These are phyloP conservation scores for Oryza glumipatula DNA, from an alignment of 176 grass and related monocot species.

Conservation along the genomic window DNA sequence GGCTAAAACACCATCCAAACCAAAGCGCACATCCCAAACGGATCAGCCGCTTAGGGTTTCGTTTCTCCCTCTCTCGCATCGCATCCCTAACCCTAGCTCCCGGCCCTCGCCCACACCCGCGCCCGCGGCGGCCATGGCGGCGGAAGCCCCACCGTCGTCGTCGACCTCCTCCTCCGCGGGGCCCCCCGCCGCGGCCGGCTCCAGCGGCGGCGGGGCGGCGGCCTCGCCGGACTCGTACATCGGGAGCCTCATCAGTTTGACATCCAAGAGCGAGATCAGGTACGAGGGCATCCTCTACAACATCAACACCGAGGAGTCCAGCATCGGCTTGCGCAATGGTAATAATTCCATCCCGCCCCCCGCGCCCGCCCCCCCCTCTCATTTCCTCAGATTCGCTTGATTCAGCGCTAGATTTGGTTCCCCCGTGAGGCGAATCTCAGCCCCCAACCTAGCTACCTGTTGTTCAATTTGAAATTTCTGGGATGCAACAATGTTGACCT, in stretches of 20 bases:
- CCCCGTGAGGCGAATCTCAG: background rate
- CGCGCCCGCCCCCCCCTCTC: background rate
- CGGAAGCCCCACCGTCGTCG: constrained; percentile 57
- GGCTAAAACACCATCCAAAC: constrained; percentile 3
- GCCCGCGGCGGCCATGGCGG: constrained; percentile 52
- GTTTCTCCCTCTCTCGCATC: constrained; percentile 29
- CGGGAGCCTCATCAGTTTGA: constrained; percentile 81
- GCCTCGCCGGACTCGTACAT: constrained; percentile 71
- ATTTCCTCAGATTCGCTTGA: constrained; percentile 33
- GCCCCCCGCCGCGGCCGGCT: background rate
- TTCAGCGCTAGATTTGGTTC: constrained; percentile 36
- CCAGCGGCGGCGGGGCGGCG: constrained; percentile 39
- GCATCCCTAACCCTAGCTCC: constrained; percentile 11
- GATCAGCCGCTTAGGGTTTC: constrained; percentile 59
- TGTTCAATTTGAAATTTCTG: background rate
- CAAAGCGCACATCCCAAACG: constrained; percentile 25
- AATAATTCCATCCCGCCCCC: background rate
- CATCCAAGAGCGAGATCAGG: constrained; percentile 89
- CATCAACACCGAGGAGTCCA: constrained; percentile 79
- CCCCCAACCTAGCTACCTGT: background rate
- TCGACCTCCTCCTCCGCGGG: constrained; percentile 10
- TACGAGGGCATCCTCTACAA: constrained; percentile 87
- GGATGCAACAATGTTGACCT: background rate
- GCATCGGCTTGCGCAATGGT: constrained; percentile 79
- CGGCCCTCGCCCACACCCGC: background rate